Evolutionary conservation across 2,329 filamentous ascomycete genomes (phyloP).

Genomic region (Neonectria magnoliae): DNA sequence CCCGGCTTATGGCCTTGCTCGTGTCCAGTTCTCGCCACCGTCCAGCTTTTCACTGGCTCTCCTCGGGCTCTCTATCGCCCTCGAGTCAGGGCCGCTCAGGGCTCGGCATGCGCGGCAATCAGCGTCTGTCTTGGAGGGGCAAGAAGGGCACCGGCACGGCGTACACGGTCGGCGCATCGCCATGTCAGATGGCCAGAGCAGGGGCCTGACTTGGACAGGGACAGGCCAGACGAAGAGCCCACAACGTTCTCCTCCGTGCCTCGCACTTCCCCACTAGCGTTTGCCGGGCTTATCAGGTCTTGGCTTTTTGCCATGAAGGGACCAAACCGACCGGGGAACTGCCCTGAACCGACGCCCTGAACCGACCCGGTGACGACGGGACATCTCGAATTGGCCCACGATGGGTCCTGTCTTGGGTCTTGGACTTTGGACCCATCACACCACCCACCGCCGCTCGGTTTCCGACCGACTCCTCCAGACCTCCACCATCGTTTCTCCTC

Average conservation of each 20-base stretch:
- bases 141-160: constrained; percentile 28
- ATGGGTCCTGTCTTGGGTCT: constrained; percentile 24
- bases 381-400: constrained; percentile 42
- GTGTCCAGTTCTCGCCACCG: constrained; percentile 16
- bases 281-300: constrained; percentile 11
- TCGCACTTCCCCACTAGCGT: not conserved
- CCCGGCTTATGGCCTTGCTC: constrained; percentile 3
- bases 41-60: not conserved
- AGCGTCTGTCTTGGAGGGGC: constrained; percentile 12
- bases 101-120: constrained; percentile 35
- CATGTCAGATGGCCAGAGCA: constrained; percentile 39
- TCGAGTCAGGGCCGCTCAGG: constrained; percentile 39
- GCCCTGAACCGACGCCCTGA: constrained; percentile 2
- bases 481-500: constrained; percentile 27
- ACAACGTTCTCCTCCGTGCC: not conserved
- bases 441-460: constrained; percentile 43
- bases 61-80: constrained; percentile 18
- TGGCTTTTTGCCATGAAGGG: no score
- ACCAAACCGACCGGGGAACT: not conserved
- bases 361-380: constrained; percentile 29
- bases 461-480: constrained; percentile 39
- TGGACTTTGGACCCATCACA: constrained; percentile 39
- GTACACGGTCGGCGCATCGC: constrained; percentile 27
- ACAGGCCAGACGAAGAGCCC: not conserved
- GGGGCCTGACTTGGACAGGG: constrained; percentile 18